Base-by-base conservation (phyloP, 2,329 filamentous ascomycete genomes). In the Alternaria sp. region DNA sequence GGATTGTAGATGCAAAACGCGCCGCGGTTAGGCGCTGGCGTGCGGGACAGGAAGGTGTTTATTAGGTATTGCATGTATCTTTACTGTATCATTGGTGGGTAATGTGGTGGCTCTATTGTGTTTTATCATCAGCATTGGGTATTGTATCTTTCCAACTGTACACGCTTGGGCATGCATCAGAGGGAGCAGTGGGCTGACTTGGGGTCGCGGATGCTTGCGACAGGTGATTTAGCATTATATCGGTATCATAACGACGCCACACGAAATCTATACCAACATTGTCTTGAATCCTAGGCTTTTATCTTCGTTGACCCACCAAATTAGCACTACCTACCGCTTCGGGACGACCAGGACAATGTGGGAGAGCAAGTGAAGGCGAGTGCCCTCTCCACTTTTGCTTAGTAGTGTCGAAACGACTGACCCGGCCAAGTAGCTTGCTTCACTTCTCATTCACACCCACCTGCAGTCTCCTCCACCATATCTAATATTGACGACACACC, bases 1-100 rank as follows among this genome's bases (percentile, higher is more conserved):
- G 14, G 3, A 12, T n/a, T 68, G 65, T 68, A 66, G 50, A 70
- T 66, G 65, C 23, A 25, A 15, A 54, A 14, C 14, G 37, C 60
- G 54, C 26, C 46, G 47, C 33, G 25, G 12, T 26, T 2, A 37
- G 54, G 53, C 53, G 30, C 26, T 50, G 46, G 60, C 47, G 58
- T 49, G 55, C 46, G 41, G 37, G 26, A 15, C 49, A 25, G 54
- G 58, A 51, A 58, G 54, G 25, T 45, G 18, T 50, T 43, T 64
- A 41, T 59, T 21, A 4, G 63, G 55, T 64, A 57, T 46, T 23
- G 55, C 41, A 10, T 51, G 57, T 56, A 62, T 64, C 7, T 56
- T 59, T 25, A 45, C 5, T 20, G 25, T 58, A 23, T 25, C 28
- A 23, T 56, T 33, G 49, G 21, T n/a, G 44, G 25, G 25, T 50